Evolutionary conservation across 2,329 filamentous ascomycete genomes (phyloP).

Genomic region (Ophiostoma angusticollis): DNA sequence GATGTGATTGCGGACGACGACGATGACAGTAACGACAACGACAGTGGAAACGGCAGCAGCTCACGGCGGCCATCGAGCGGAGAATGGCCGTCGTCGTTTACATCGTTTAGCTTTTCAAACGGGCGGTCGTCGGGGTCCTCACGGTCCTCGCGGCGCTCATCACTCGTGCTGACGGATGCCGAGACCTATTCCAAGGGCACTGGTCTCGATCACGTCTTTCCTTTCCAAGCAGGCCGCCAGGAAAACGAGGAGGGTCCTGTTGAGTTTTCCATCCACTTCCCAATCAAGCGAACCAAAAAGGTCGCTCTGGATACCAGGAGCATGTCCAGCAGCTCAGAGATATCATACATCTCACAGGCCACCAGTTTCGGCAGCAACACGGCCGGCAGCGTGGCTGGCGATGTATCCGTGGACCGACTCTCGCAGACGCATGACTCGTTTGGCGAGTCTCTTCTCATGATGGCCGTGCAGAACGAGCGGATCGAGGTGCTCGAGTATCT

Average conservation of each 20-base stretch:
- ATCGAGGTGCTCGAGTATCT: conserved; percentile 66
- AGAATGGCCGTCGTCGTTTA: conserved; percentile 31
- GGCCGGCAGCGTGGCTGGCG: conserved; percentile 63
- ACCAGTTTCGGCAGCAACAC: conserved; percentile 60
- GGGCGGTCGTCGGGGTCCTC: conserved; percentile 16
- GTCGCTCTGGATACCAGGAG: conserved; percentile 87
- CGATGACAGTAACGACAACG: conserved; percentile 11
- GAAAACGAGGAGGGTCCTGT: conserved; percentile 4
- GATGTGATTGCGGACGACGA: conserved; percentile 32
- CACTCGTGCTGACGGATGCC: conserved; percentile 26
- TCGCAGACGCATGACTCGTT: conserved; percentile 55
- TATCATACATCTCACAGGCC: conserved; percentile 69
- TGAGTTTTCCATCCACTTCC: conserved; percentile 17
- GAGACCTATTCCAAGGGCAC: conserved; percentile 43
- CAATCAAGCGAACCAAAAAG: conserved; percentile 51
- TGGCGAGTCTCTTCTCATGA: conserved; percentile 81
- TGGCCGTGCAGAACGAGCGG: conserved; percentile 64
- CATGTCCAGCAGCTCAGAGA: conserved; percentile 72
- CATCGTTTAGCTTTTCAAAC: conserved; percentile 32
- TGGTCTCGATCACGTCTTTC: conserved; percentile 74
- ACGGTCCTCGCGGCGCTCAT: conserved; percentile 29
- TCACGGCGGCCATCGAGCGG: conserved; percentile 24
- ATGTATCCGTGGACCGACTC: conserved; percentile 69
- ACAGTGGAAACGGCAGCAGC: not conserved
- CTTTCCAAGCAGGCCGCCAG: conserved; percentile 47